These are phyloP conservation scores for Ascochyta viciae-villosae DNA, from an alignment of 2,329 filamentous ascomycete genomes.

Conservation along the genomic window DNA sequence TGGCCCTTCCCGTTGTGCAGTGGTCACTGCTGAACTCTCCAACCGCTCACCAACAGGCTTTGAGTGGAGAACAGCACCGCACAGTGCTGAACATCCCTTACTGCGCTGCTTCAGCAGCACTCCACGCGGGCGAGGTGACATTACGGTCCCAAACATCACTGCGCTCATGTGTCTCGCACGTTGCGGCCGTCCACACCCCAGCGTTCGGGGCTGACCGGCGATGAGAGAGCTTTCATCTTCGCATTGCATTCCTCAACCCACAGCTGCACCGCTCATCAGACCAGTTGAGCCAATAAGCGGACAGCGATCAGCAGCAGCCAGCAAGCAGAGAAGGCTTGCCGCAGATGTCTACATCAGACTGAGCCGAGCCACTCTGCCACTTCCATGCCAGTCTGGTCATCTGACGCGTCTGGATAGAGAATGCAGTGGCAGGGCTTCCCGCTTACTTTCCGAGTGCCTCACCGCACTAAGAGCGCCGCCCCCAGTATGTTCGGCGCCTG, in stretches of 20 bases:
- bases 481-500: constrained; percentile 31
- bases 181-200: constrained; percentile 39
- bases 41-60: constrained; percentile 23
- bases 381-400: constrained; percentile 38
- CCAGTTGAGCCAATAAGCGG: constrained; percentile 26
- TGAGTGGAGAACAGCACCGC: constrained; percentile 20
- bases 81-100: constrained; percentile 24
- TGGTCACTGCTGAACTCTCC: constrained; percentile 27
- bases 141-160: constrained; percentile 31
- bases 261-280: constrained; percentile 27
- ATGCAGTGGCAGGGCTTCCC: constrained; percentile 34
- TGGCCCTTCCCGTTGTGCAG: constrained; percentile 30
- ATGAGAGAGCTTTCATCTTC: constrained; percentile 28
- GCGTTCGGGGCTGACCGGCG: constrained; percentile 36
- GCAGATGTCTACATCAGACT: constrained; percentile 39
- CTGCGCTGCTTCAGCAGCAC: constrained; percentile 20
- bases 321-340: constrained; percentile 32
- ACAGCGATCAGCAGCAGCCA: constrained; percentile 19
- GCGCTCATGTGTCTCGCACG: constrained; percentile 47
- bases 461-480: constrained; percentile 27
- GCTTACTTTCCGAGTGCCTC: constrained; percentile 37
- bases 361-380: constrained; percentile 25
- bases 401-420: constrained; percentile 39
- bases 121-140: constrained; percentile 41
- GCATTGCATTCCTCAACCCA: constrained; percentile 47